Evolutionary conservation across 2,329 filamentous ascomycete species (phyloP).

Genomic region (Didymella arachidicola): DNA sequence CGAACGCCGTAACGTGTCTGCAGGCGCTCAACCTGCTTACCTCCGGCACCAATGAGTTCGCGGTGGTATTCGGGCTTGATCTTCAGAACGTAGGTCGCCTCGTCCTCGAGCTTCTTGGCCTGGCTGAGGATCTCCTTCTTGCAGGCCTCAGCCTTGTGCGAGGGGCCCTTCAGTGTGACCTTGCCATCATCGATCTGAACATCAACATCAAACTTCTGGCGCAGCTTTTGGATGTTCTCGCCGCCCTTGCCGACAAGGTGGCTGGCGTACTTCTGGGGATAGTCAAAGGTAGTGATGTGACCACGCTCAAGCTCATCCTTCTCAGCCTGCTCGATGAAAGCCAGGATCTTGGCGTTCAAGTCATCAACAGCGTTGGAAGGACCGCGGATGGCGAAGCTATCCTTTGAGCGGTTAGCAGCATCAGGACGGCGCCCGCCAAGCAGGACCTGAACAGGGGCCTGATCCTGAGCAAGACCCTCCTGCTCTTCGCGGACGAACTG

Average conservation of each 20-base stretch:
- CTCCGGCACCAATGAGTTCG: constrained; percentile 89
- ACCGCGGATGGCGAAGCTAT: constrained; percentile 75
- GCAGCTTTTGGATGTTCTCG: constrained; percentile 73
- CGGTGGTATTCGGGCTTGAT: constrained; percentile 93
- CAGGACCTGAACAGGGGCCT: constrained; percentile 65
- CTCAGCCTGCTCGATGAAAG: constrained; percentile 86
- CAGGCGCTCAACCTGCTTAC: constrained; percentile 86
- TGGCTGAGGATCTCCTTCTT: constrained; percentile 82
- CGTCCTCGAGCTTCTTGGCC: constrained; percentile 85
- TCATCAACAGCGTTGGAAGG: constrained; percentile 75
- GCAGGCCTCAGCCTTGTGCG: constrained; percentile 89
- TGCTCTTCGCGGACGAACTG: constrained; percentile 67
- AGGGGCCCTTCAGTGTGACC: constrained; percentile 93
- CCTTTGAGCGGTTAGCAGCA: constrained; percentile 63
- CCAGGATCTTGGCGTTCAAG: constrained; percentile 74
- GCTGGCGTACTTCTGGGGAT: constrained; percentile 93
- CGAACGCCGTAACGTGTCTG: constrained; percentile 93
- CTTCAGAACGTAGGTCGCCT: constrained; percentile 85
- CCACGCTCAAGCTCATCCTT: constrained; percentile 93
- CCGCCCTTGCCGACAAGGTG: constrained; percentile 75
- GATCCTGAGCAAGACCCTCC: constrained; percentile 55
- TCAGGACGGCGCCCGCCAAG: constrained; percentile 56
- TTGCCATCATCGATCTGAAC: constrained; percentile 94
- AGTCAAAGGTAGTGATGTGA: constrained; percentile 86
- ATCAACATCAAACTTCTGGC: constrained; percentile 74